Conservation (phyloP, 176 grass and related monocot genomes). For the Rhipidocladum racemiflorum region DNA sequence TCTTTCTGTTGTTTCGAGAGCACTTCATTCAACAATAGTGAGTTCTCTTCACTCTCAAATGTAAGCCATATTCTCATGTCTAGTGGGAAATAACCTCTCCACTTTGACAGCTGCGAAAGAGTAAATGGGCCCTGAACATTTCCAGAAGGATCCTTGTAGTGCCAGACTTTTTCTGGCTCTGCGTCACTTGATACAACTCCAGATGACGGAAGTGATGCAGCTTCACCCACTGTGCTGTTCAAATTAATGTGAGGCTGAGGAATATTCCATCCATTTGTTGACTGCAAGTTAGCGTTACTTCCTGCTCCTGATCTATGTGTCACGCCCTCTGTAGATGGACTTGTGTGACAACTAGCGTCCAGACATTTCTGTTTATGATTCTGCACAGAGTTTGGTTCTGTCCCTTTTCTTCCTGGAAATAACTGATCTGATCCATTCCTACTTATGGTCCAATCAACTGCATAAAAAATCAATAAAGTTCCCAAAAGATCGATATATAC, state of each 20-base stretch:
- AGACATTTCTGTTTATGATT: slow-evolving; percentile 36
- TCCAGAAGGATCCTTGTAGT: slow-evolving; percentile 87
- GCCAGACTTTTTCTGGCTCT: slow-evolving; percentile 89
- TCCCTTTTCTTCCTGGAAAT: slow-evolving; percentile 39
- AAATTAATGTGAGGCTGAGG: slow-evolving; percentile 35
- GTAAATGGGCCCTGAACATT: slow-evolving; percentile 87
- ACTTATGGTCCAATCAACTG: slow-evolving; percentile 50
- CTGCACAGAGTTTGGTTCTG: slow-evolving; percentile 27
- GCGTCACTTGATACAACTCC: slow-evolving; percentile 33
- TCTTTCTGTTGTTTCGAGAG: slow-evolving; percentile 53
- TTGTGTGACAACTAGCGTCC: neutral
- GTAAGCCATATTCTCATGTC: slow-evolving; percentile 79
- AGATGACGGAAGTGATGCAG: slow-evolving; percentile 34
- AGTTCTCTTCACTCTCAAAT: slow-evolving; percentile 84
- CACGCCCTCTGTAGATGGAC: slow-evolving; percentile 15
- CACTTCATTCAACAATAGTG: slow-evolving; percentile 65
- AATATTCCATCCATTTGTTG: slow-evolving; percentile 28
- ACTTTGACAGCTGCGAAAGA: slow-evolving; percentile 76
- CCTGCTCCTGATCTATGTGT: slow-evolving; percentile 24
- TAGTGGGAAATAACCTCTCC: slow-evolving; percentile 65
- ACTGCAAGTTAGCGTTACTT: slow-evolving; percentile 25
- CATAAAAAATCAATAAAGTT: slow-evolving; percentile 21
- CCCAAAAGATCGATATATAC: slow-evolving; percentile 14
- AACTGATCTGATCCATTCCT: slow-evolving; percentile 37
- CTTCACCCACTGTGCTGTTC: slow-evolving; percentile 38